Percentiles rank a stretch among this genome's conserved stretches.
Evolutionary conservation across 2,329 filamentous ascomycete species (phyloP).

Genomic region (Kalmusia sp.): DNA sequence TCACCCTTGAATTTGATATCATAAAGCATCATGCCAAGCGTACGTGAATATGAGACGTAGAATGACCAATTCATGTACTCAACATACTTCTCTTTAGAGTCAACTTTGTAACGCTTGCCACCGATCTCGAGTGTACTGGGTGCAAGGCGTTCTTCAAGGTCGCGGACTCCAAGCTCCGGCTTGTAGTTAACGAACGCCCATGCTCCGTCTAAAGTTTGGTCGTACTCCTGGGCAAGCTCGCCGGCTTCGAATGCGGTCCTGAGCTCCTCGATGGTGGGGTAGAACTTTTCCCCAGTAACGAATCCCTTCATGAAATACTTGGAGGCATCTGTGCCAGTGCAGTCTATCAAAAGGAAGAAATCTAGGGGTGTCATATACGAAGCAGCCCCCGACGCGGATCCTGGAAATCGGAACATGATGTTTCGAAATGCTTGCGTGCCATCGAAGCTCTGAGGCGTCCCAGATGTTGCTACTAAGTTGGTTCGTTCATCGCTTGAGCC

Average conservation of each 20-base stretch:
- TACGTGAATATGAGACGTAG: conserved; percentile 57
- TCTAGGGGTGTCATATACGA: conserved; percentile 54
- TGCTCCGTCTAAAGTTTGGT: conserved; percentile 54
- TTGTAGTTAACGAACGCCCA: conserved; percentile 55
- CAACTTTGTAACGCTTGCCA: conserved; percentile 52
- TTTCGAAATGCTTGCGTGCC: conserved; percentile 50
- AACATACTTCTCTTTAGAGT: conserved; percentile 53
- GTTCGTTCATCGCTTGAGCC: conserved; percentile 28
- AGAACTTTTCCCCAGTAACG: conserved; percentile 60
- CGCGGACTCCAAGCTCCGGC: conserved; percentile 30
- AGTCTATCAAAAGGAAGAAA: conserved; percentile 55
- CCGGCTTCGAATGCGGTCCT: conserved; percentile 53
- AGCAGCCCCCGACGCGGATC: conserved; percentile 37
- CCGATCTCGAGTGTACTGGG: conserved; percentile 49
- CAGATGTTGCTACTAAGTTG: conserved; percentile 31
- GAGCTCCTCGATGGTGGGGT: conserved; percentile 58
- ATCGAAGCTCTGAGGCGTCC: conserved; percentile 47
- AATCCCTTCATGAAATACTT: conserved; percentile 53
- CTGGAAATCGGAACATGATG: conserved; percentile 53
- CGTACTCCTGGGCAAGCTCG: conserved; percentile 55
- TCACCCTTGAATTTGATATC: conserved; percentile 63
- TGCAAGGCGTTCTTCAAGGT: conserved; percentile 52
- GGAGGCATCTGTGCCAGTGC: conserved; percentile 53
- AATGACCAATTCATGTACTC: conserved; percentile 61
- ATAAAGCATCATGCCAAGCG: conserved; percentile 59